Evolutionary conservation across 345 rosid species (phyloP).

Genomic region (Firmiana major): DNA sequence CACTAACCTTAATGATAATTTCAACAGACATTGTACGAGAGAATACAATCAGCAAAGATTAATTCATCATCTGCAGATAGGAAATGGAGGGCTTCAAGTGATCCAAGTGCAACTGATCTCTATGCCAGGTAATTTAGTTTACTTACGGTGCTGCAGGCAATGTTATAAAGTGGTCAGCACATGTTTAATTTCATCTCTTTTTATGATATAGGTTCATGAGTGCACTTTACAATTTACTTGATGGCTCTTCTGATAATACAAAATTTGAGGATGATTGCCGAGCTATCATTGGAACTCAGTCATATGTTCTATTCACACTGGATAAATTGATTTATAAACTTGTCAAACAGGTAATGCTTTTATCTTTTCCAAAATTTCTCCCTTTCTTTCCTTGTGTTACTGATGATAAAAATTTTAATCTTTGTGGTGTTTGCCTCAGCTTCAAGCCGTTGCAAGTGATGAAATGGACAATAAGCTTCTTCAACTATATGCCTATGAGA

Average conservation of each 20-base stretch:
- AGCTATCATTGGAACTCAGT: constrained; percentile 92
- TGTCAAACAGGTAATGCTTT: constrained; percentile 68
- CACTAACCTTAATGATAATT: background rate
- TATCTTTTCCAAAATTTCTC: background rate
- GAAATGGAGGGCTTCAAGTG: constrained; percentile 84
- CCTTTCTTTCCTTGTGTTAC: background rate
- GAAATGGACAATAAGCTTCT: constrained; percentile 91
- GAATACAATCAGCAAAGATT: constrained; percentile 85
- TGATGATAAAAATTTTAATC: constrained; percentile 1
- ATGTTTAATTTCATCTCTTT: constrained; percentile 4
- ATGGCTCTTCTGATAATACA: constrained; percentile 88
- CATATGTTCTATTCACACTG: constrained; percentile 87
- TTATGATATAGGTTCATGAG: constrained; percentile 64
- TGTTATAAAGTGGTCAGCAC: background rate
- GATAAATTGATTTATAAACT: constrained; percentile 90
- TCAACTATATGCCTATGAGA: constrained; percentile 78
- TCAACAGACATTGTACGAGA: constrained; percentile 74
- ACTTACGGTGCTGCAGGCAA: background rate
- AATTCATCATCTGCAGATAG: constrained; percentile 84
- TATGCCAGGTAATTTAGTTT: constrained; percentile 65
- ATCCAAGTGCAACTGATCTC: constrained; percentile 59
- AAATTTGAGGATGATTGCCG: constrained; percentile 99
- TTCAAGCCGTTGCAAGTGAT: constrained; percentile 77
- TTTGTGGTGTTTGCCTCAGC: constrained; percentile 40
- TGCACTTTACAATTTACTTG: constrained; percentile 87